phyloP scores from a whole-genome alignment of 768 basidiomycete genomes.

The Termitomyces sp. region DNA sequence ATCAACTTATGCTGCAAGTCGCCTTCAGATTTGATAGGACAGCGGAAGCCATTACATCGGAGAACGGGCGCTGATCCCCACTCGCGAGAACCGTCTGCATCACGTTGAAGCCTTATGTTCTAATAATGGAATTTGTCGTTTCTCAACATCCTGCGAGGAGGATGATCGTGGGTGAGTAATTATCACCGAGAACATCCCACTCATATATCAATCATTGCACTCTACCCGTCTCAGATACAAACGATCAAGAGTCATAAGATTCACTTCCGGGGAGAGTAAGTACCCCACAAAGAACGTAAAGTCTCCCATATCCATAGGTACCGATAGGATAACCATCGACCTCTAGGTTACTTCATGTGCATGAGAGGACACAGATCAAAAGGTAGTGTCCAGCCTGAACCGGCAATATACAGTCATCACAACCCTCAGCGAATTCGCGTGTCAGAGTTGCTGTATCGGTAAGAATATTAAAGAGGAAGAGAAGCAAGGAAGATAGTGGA shows the following conservation, averaged over 20 bases:
- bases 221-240: not conserved
- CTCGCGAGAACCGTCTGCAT: conserved; percentile 12
- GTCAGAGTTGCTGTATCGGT: conserved; percentile 6
- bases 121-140: conserved; percentile 17
- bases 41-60: not conserved
- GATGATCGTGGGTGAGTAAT: not conserved
- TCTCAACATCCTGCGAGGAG: conserved; percentile 1
- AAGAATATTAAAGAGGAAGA: not conserved
- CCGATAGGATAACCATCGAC: not conserved
- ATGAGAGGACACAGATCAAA: conserved; percentile 16
- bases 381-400: conserved; percentile 3
- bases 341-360: not conserved
- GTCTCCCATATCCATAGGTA: not conserved
- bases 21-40: too few species aligned
- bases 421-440: conserved; percentile 3
- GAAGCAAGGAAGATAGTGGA: not conserved
- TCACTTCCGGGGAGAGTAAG: not conserved
- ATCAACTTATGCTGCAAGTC: too few species aligned
- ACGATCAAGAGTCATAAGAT: not conserved
- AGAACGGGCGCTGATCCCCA: not conserved
- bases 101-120: conserved; percentile 3
- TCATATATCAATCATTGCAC: conserved; percentile 27
- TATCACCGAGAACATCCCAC: conserved; percentile 17
- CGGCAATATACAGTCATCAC: conserved; percentile 9
- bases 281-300: not conserved